A percentile compares a stretch with the other conserved stretches of the same genome.
These are phyloP conservation scores for Ramichloridium luteum DNA, from an alignment of 2,329 filamentous ascomycete species.

Conservation along the genomic window DNA sequence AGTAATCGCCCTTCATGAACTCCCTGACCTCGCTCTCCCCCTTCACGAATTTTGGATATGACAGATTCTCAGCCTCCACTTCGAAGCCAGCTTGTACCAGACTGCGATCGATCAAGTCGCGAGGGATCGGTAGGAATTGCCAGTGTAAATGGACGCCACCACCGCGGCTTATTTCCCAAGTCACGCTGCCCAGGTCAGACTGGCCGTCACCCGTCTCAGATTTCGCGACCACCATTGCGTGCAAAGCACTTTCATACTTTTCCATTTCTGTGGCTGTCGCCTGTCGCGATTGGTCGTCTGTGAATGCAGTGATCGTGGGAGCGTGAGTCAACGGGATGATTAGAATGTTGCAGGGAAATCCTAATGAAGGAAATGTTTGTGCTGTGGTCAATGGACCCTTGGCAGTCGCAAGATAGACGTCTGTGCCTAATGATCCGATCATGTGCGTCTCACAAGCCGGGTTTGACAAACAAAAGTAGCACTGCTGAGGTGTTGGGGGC, in stretches of 20 bases:
- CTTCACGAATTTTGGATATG: constrained; percentile 43
- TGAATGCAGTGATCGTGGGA: constrained; percentile 59
- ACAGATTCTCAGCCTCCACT: constrained; percentile 68
- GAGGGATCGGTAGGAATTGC: constrained; percentile 75
- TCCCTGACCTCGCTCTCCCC: constrained; percentile 11
- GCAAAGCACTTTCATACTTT: constrained; percentile 62
- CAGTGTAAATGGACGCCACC: constrained; percentile 81
- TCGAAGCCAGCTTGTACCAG: constrained; percentile 81
- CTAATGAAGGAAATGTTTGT: constrained; percentile 57
- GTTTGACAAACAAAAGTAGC: constrained; percentile 94
- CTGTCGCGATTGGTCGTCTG: constrained; percentile 32
- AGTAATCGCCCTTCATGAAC: constrained; percentile 21
- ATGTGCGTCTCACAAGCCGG: constrained; percentile 74
- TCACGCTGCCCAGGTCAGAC: constrained; percentile 63
- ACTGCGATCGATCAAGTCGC: constrained; percentile 54
- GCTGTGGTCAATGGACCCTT: constrained; percentile 74
- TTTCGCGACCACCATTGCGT: constrained; percentile 53
- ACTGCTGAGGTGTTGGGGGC: constrained; percentile 51
- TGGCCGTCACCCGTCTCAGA: constrained; percentile 32
- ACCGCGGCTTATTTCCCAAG: constrained; percentile 79
- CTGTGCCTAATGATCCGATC: constrained; percentile 76
- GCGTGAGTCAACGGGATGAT: constrained; percentile 81
- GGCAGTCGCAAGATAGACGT: constrained; percentile 79
- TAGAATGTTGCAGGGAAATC: constrained; percentile 74
- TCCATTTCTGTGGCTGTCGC: constrained; percentile 70